These are phyloP conservation scores for Posidonia australis DNA, from an alignment of 106 monocot genomes.

Conservation along the genomic window DNA sequence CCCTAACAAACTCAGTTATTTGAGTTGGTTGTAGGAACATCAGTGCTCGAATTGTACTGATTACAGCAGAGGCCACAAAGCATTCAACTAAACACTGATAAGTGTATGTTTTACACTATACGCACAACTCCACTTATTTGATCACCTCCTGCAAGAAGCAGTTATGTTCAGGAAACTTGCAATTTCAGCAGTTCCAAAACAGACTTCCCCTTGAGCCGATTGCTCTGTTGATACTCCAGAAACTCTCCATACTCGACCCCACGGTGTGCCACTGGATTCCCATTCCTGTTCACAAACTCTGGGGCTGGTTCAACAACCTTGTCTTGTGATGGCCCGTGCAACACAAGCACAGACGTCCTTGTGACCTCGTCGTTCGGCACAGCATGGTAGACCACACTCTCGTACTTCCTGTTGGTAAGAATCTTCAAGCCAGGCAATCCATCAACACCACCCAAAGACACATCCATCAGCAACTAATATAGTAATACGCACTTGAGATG, in stretches of 20 bases:
- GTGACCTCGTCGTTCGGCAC: constrained; percentile 18
- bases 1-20: too few species aligned
- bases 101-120: too few species aligned
- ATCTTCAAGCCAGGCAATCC: constrained; percentile 24
- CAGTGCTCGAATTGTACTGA: too few species aligned
- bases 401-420: constrained; percentile 58
- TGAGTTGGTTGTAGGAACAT: too few species aligned
- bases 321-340: constrained; percentile 33
- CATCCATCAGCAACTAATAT: too few species aligned
- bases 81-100: too few species aligned
- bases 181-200: constrained; percentile 16
- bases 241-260: constrained; percentile 46
- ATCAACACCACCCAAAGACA: background rate
- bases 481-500: too few species aligned
- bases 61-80: too few species aligned
- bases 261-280: constrained; percentile 8
- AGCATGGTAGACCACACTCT: constrained; percentile 54
- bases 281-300: constrained; percentile 12
- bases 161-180: background rate
- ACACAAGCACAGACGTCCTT: constrained; percentile 38
- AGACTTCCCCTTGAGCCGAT: constrained; percentile 35
- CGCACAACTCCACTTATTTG: too few species aligned
- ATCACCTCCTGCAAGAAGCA: too few species aligned
- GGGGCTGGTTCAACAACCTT: constrained; percentile 30
- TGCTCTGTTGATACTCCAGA: constrained; percentile 44